These are phyloP conservation scores for Trichoderma gamsii DNA, from an alignment of 495 filamentous ascomycete genomes.

Conservation along the genomic window DNA sequence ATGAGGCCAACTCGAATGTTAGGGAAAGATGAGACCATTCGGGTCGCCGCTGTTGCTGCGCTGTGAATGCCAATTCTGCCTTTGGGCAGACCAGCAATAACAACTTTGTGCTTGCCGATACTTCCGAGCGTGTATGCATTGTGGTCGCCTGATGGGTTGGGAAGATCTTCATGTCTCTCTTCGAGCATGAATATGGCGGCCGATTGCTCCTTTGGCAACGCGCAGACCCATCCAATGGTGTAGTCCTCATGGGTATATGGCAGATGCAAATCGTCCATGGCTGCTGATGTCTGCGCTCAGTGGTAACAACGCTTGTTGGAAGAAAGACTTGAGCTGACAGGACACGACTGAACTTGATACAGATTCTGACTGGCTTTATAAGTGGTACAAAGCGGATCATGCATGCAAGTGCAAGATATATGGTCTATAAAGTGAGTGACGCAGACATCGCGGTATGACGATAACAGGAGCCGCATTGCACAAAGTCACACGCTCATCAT, in stretches of 20 bases:
- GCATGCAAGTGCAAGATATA: not conserved
- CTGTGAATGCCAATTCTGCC: slow-evolving; percentile 31
- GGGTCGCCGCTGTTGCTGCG: slow-evolving; percentile 27
- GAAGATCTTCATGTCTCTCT: slow-evolving; percentile 26
- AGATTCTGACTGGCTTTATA: not conserved
- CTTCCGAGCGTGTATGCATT: slow-evolving; percentile 34
- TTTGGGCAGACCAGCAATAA: slow-evolving; percentile 27
- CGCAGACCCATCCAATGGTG: slow-evolving; percentile 47
- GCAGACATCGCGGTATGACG: not conserved
- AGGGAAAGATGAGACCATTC: slow-evolving; percentile 27
- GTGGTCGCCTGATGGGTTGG: slow-evolving; percentile 21
- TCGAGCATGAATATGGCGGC: slow-evolving; percentile 47
- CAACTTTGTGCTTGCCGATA: slow-evolving; percentile 35
- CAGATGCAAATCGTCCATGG: not conserved
- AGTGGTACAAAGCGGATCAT: not conserved
- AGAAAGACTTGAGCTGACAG: not conserved
- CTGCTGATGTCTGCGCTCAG: not conserved
- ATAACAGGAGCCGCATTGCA: not conserved
- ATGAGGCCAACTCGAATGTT: slow-evolving; percentile 23
- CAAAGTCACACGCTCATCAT: not conserved
- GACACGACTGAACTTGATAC: not conserved
- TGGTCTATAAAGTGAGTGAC: not conserved
- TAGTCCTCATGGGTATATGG: slow-evolving; percentile 28
- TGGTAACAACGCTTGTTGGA: not conserved
- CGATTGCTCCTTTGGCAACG: slow-evolving; percentile 36